Conservation (phyloP, 768 basidiomycete species). For the Kockovaella imperatae region DNA sequence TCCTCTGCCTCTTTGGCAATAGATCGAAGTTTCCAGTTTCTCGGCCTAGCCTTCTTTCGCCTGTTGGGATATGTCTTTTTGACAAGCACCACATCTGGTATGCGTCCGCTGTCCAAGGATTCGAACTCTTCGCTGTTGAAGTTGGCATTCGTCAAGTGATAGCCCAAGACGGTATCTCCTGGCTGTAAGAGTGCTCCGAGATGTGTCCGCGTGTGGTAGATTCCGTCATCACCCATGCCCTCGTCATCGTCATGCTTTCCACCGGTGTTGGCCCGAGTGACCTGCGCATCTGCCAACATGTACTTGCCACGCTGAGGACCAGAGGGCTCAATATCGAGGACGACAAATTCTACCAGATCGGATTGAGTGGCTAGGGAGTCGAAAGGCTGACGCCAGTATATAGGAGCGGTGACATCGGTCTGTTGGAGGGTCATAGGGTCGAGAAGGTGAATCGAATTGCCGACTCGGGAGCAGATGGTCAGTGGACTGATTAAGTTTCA, state of each 20-base stretch:
- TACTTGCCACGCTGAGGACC: slow-evolving; percentile 64
- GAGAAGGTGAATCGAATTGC: slow-evolving; percentile 80
- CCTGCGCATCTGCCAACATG: slow-evolving; percentile 80
- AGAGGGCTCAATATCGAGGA: slow-evolving; percentile 87
- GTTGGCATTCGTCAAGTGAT: slow-evolving; percentile 78
- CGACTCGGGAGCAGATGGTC: slow-evolving; percentile 80
- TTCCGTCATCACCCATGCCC: slow-evolving; percentile 59
- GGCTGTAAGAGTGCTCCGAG: slow-evolving; percentile 89
- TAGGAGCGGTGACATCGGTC: slow-evolving; percentile 65
- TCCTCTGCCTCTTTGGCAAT: slow-evolving; percentile 88
- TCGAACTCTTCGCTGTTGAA: slow-evolving; percentile 87
- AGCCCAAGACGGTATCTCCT: slow-evolving; percentile 87
- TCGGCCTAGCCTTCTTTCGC: slow-evolving; percentile 75
- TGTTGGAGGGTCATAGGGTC: slow-evolving; percentile 79
- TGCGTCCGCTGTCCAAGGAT: slow-evolving; percentile 53
- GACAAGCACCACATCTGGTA: slow-evolving; percentile 87
- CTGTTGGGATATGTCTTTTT: slow-evolving; percentile 93
- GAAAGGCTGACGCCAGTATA: slow-evolving; percentile 91
- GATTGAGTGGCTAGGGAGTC: slow-evolving; percentile 69
- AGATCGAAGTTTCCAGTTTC: slow-evolving; percentile 80
- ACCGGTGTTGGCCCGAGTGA: slow-evolving; percentile 63
- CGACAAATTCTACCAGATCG: slow-evolving; percentile 88
- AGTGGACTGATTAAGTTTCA: slow-evolving; percentile 52
- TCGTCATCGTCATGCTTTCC: slow-evolving; percentile 52
- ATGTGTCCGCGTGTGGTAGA: slow-evolving; percentile 93